A percentile compares a stretch with the other conserved stretches of the same genome.
Evolutionary conservation across 129 eudicot genomes (phyloP).

Genomic region (Arctium minus): DNA sequence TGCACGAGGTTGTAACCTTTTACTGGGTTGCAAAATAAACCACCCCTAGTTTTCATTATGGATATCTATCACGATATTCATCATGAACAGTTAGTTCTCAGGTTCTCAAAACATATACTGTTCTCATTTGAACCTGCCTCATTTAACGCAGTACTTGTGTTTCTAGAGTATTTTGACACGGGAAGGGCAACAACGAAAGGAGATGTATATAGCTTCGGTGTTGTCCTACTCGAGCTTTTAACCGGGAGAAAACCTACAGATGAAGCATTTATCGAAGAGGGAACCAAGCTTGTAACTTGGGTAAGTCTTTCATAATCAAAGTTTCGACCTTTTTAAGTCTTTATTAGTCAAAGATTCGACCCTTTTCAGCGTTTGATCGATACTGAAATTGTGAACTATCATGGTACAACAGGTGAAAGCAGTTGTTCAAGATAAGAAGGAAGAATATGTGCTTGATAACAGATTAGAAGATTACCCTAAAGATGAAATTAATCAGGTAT

Average conservation of each 20-base stretch:
- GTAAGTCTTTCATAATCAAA: constrained; percentile 33
- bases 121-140: not conserved
- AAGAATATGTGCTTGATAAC: constrained; percentile 71
- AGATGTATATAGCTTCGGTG: constrained; percentile 94
- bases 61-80: too few relatives aligned
- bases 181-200: constrained; percentile 93
- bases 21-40: too few relatives aligned
- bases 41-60: not conserved
- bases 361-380: constrained; percentile 7
- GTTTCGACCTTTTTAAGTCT: constrained; percentile 23
- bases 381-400: not conserved
- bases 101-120: not conserved
- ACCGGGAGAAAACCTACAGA: constrained; percentile 87
- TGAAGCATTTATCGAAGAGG: constrained; percentile 83
- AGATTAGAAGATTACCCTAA: constrained; percentile 41
- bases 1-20: too few relatives aligned
- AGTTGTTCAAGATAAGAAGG: constrained; percentile 73
- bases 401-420: constrained; percentile 61
- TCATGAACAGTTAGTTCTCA: too few relatives aligned
- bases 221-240: constrained; percentile 81
- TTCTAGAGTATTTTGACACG: constrained; percentile 87
- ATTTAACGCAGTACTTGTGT: constrained; percentile 1
- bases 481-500: constrained; percentile 54
- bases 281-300: constrained; percentile 92
- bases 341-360: constrained; percentile 16